These are phyloP conservation scores for Puccinia triticina DNA, from an alignment of 1,284 basidiomycete species.

Conservation along the genomic window DNA sequence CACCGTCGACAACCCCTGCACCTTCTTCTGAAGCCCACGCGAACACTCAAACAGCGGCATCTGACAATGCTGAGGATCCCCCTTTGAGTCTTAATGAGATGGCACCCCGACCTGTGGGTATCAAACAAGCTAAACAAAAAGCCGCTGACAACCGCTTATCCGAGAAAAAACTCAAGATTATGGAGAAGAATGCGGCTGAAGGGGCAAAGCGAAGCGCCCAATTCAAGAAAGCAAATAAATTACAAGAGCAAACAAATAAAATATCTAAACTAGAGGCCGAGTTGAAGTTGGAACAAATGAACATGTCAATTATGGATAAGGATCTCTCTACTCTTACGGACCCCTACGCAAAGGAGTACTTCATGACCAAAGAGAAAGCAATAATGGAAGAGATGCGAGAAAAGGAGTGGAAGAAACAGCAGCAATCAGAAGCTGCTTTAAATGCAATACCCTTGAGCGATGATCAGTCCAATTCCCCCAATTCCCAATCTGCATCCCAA, in stretches of 20 bases:
- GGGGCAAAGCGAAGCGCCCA: neutral
- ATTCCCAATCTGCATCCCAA: too few relatives aligned
- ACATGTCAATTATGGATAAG: too few relatives aligned
- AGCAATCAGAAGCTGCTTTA: conserved; percentile 6
- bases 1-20: neutral
- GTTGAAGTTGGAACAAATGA: neutral
- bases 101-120: neutral
- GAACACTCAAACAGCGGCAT: neutral
- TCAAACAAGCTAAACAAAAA: conserved; percentile 1
- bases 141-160: neutral
- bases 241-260: neutral
- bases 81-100: neutral
- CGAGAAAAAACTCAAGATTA: conserved; percentile 17
- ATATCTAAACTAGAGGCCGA: neutral
- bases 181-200: neutral
- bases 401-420: neutral
- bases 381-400: neutral
- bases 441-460: neutral
- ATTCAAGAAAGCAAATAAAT: neutral
- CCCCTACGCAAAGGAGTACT: neutral
- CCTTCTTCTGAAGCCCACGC: neutral
- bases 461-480: neutral
- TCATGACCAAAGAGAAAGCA: neutral
- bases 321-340: neutral
- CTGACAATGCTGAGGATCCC: neutral